A percentile compares a stretch with the other conserved stretches of the same genome.
Conservation (phyloP, 306 rosid genomes). For the Nissolia schottii region DNA sequence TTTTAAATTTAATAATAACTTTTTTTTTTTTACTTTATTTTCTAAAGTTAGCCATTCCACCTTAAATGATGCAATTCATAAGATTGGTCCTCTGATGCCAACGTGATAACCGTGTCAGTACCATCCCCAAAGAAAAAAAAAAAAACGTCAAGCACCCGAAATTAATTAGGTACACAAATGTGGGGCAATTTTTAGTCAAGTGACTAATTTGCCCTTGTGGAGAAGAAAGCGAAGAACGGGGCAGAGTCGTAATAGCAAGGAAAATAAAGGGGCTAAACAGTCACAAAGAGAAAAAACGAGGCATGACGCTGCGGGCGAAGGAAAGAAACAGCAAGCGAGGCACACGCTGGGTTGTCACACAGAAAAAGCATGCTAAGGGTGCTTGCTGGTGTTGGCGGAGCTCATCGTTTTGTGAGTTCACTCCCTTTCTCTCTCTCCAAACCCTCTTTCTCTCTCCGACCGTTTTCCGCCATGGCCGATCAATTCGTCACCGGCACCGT, state of each 20-base stretch:
- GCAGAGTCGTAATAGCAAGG: background rate
- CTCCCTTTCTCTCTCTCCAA: conserved; percentile 26
- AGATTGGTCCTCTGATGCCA: no score
- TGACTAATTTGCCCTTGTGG: background rate
- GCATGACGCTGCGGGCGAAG: background rate
- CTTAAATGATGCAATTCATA: no score
- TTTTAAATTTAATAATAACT: no score
- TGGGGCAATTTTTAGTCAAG: background rate
- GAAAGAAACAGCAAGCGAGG: background rate
- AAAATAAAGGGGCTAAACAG: background rate
- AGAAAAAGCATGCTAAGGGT: conserved; percentile 39
- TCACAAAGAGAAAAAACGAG: background rate
- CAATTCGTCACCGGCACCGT: conserved; percentile 74
- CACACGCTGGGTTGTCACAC: background rate
- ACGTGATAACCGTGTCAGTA: no score
- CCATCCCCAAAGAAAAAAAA: no score
- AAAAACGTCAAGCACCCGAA: no score
- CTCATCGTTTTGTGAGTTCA: conserved; percentile 19
- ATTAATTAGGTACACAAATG: background rate
- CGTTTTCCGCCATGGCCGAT: conserved; percentile 76
- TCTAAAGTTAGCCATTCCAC: no score
- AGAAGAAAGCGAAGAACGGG: background rate
- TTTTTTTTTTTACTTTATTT: no score
- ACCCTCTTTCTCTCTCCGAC: conserved; percentile 32
- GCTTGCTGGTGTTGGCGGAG: conserved; percentile 34